These are phyloP conservation scores for Thinopyrum obtusiflorum DNA, from an alignment of 202 grass and related monocot genomes.

Conservation along the genomic window DNA sequence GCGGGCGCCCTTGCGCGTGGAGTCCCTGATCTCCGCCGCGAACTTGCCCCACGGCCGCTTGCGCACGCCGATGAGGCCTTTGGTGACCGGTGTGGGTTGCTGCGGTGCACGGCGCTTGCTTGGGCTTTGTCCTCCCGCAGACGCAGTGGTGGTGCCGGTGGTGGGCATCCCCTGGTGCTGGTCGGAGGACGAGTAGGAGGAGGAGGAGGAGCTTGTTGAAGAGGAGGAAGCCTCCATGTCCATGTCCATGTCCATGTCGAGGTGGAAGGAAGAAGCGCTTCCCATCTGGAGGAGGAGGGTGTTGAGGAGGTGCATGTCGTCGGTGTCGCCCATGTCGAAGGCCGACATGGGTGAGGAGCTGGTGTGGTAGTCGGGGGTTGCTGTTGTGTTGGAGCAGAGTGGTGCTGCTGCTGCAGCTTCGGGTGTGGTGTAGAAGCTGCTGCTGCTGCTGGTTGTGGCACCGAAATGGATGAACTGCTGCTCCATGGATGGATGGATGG, in stretches of 20 bases:
- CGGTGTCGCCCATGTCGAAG: conserved; percentile 26
- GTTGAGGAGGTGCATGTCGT: conserved; percentile 44
- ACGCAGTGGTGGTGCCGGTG: neutral
- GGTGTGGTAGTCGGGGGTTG: neutral
- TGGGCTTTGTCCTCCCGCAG: too few relatives aligned
- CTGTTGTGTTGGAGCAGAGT: too few relatives aligned
- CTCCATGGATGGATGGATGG: neutral
- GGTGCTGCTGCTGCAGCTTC: too few relatives aligned
- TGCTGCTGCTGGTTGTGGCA: too few relatives aligned
- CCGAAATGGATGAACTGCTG: neutral
- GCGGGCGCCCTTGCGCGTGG: conserved; percentile 63
- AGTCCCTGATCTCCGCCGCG: conserved; percentile 86
- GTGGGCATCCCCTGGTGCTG: neutral
- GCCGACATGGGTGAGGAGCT: neutral
- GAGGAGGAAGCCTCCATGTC: neutral
- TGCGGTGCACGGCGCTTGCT: neutral
- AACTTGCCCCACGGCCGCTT: conserved; percentile 92
- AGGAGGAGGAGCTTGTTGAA: neutral
- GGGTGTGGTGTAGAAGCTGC: too few relatives aligned
- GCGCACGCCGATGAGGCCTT: conserved; percentile 44
- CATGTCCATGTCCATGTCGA: neutral
- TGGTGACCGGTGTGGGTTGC: neutral
- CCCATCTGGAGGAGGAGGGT: neutral
- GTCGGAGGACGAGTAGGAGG: neutral
- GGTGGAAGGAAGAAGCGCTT: too few relatives aligned